Base-by-base conservation (phyloP, 2,329 filamentous ascomycete species). In the Magnaporthiopsis poae region DNA sequence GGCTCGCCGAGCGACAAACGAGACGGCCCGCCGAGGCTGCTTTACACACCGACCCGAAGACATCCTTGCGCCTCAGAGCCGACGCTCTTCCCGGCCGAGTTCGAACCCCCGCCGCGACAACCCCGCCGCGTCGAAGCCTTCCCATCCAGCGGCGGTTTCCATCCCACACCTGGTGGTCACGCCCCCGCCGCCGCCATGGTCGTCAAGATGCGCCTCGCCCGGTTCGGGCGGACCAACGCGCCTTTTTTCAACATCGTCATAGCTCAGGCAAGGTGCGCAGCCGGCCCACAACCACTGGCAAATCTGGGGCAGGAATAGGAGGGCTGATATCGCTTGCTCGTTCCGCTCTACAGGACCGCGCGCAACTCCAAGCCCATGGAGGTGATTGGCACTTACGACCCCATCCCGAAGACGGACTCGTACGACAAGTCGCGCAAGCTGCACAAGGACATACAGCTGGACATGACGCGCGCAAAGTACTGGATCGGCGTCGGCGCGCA, bases 191-290 rank as follows among this genome's bases (percentile, higher is more conserved):
- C 46, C 46, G 61, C 62, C 25, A 96, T 99, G 95, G 94, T 98
- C 69, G 84, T 99, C 74, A 90, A 90, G 77, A 95, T 99, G 77
- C 90, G 95, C 68, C 88, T 99, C 72, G 91, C 95, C 72, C 93
- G 95, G 77, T 96, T 98, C 77, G 92, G 93, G 75, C 91, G 90
- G 77, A 87, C 86, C 70, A 93, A 96, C 76, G 77, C 86, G n/a
- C 94, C 95, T 2, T 90, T 97, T 73, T 99, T 96, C 84, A 99
- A 99, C 81, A 97, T 99, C 70, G 92, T 98, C 71, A 91, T 99
- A 70, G 86, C 92, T 21, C 94, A 98, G 74, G 93, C 93, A 62
- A 88, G 93, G 91, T 96, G 85, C 70, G 82, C 13, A 39, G 31
- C n/a, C n/a, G 9, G 18, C 15, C 36, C 13, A 15, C 15, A 5